These are phyloP conservation scores for Priceomyces castillae DNA, from an alignment of 805 yeast genomes.

Conservation along the genomic window DNA sequence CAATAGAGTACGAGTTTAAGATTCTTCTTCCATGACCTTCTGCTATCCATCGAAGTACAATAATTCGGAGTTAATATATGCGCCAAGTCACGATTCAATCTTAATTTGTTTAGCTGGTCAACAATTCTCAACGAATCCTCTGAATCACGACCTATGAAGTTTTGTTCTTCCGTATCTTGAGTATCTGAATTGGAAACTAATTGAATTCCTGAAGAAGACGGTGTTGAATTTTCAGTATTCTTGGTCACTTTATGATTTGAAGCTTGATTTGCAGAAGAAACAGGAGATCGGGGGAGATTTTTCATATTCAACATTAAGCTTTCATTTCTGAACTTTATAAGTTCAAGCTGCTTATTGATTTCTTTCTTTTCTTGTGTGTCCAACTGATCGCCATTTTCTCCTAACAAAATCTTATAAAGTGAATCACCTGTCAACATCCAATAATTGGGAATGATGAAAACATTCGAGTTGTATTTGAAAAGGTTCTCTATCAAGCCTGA, in stretches of 20 bases:
- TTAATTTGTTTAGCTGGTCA: constrained; percentile 33
- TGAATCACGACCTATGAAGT: constrained; percentile 20
- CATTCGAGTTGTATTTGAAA: constrained; percentile 52
- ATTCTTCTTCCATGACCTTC: constrained; percentile 31
- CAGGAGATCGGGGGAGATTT: constrained; percentile 3
- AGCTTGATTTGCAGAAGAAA: not conserved
- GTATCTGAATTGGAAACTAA: not conserved
- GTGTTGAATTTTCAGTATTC: not conserved
- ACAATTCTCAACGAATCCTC: constrained; percentile 35
- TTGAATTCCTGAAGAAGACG: not conserved
- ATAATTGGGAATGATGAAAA: constrained; percentile 60
- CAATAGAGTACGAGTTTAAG: constrained; percentile 37
- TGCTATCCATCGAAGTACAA: constrained; percentile 7
- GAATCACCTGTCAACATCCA: constrained; percentile 56
- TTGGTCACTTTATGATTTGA: not conserved
- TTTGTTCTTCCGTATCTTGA: constrained; percentile 13
- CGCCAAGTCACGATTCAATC: constrained; percentile 29
- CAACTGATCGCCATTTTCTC: constrained; percentile 15
- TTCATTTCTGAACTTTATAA: constrained; percentile 67
- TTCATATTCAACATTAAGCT: constrained; percentile 57
- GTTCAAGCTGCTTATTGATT: constrained; percentile 49
- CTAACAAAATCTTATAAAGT: constrained; percentile 38
- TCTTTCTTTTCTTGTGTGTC: constrained; percentile 27
- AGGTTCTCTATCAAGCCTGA: constrained; percentile 34
- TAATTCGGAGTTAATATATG: constrained; percentile 22